Base-by-base conservation (phyloP, 768 basidiomycete genomes). In the Peribolospora baueri region DNA sequence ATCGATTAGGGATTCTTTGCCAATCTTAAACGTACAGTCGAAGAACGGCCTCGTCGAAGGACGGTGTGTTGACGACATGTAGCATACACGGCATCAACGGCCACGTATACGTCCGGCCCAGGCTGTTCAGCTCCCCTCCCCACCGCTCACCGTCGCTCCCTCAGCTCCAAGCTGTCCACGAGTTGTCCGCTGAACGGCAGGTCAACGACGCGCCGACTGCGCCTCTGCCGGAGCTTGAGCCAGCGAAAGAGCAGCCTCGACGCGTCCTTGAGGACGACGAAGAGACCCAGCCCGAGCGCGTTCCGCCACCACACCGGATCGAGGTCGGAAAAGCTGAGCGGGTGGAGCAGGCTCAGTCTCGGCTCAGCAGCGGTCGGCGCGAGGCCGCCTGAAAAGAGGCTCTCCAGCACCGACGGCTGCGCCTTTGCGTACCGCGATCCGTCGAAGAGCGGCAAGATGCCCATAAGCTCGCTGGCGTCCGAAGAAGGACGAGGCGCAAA, bases 251-350 rank as follows among this genome's bases (percentile, higher is more conserved):
- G 46, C 49, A 61, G 52, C 48, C 40, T 52, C 38, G 51, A 52
- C 50, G 55, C 48, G 49, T 61, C 61, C 46, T 57, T 56, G 13
- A 47, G 37, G 13, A 65, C 9, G 7, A 62, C 54, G 14, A 64
- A 51, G 36, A 63, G 8, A 9, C 56, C 61, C 10, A 59, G 57
- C 13, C 65, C 65, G 36, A 64, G 40, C 13, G 60, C 53, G 55
- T 58, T 64, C 8, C 65, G 53, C 49, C 64, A 56, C 64, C 64
- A 65, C 2, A 63, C 58, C 8, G 64, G 64, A 46, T 65, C 64
- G 36, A 65, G 8, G 5, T 51, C 57, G 25, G 25, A 25, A 25
- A 25, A 25, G 25, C 25, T 25, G 25, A 25, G 25, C 25, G 25
- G 25, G 25, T 25, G 25, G 25, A 25, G 25, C 1, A 25, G 25